Evolutionary conservation across 495 filamentous ascomycete genomes (phyloP), one percentile per base, ranked within the genome.

Genomic region (Hypoxylon lienhwacheense): DNA sequence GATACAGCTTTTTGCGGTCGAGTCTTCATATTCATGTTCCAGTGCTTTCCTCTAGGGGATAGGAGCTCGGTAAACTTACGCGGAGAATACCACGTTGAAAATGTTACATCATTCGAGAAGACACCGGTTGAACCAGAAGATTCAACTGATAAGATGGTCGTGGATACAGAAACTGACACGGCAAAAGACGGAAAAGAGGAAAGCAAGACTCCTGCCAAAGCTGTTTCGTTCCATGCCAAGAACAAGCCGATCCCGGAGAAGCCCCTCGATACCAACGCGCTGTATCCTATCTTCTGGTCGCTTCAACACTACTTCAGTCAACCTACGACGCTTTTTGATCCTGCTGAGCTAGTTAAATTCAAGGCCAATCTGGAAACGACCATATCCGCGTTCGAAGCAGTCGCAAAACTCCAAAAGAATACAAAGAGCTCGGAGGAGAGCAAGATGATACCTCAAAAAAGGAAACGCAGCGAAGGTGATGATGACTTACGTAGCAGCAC

Each of bases 21-120:
- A 34, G 91, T 99, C 15, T 96, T 96, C 66, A 95, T 99, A 56
- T 99, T 96, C 65, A 82, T 97, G 49, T 97, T 96, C 69, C 93
- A 97, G 68, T 95, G 89, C 67, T 97, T 97, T 63, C 90, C 93
- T 7, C 77, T 97, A 0, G 91, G 91, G 19, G 93, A 99, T 72
- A 92, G 88, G 63, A 97, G 93, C 66, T 96, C 91, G 1, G 92
- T 99, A 39, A 99, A 99, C 60, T 80, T 97, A 37, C 84, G 95
- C 20, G 93, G 93, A 59, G 93, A 97, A 70, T 99, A 91, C 56
- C 95, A 99, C 63, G 82, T 85, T 14, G 92, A 97, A 60, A 99
- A 99, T 79, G 83, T 93, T 42, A 99, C 93, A 1, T 84, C 81
- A 0, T 97, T 83, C 66, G 91, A 97, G 47, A 77, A 81, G 12